Percentiles rank a stretch among this genome's conserved stretches.
Evolutionary conservation across 108 stramenopile species (phyloP).

Genomic region (Mayamaea pseudoterrestris): DNA sequence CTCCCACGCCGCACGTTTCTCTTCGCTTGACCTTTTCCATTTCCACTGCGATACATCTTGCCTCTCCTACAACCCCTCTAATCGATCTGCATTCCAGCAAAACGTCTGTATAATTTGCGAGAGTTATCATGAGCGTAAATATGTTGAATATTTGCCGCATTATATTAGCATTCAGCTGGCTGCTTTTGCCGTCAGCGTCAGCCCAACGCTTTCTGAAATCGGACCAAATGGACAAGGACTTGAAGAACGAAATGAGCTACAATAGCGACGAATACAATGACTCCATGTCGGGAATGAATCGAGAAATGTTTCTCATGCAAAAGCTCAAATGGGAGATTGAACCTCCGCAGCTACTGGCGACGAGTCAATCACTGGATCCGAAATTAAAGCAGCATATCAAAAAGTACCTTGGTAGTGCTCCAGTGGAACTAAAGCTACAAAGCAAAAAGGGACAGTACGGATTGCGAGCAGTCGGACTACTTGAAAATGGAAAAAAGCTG

Average conservation of each 20-base stretch:
- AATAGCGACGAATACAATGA: constrained; percentile 11
- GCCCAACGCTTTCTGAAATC: constrained; percentile 18
- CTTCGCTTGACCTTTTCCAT: no score
- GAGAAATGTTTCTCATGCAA: constrained; percentile 31
- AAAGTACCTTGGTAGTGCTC: constrained; percentile 7
- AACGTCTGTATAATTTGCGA: no score
- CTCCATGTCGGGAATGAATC: constrained; percentile 21
- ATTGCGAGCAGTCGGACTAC: constrained; percentile 17
- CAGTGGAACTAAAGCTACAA: constrained; percentile 20
- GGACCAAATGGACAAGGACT: constrained; percentile 19
- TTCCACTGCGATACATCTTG: no score
- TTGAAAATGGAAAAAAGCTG: constrained; percentile 20
- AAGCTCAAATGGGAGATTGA: constrained; percentile 26
- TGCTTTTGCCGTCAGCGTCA: not conserved
- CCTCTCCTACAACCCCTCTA: no score
- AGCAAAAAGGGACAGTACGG: constrained; percentile 19
- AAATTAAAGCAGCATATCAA: constrained; percentile 2
- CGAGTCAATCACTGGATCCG: not conserved
- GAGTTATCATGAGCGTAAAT: no score
- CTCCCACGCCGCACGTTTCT: no score
- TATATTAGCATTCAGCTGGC: not conserved
- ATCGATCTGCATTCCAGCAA: no score
- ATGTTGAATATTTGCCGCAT: no score
- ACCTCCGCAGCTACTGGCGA: not conserved
- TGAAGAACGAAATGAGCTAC: constrained; percentile 9